These are phyloP conservation scores for Picochlorum sp. DNA, from an alignment of 139 green algal genomes.

Conservation along the genomic window DNA sequence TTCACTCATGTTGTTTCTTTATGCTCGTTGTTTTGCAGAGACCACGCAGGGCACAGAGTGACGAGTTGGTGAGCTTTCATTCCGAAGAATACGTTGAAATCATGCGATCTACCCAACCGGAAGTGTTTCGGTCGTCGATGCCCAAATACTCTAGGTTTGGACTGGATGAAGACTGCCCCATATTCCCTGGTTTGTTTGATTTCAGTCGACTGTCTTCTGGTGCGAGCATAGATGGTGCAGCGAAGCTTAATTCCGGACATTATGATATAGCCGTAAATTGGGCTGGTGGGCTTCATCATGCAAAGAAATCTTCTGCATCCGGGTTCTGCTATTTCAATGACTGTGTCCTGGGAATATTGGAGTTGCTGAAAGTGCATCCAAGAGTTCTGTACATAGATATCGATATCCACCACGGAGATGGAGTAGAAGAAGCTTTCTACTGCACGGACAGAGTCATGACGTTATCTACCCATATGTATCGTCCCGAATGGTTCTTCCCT, in stretches of 20 bases:
- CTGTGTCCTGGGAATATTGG: conserved; percentile 91
- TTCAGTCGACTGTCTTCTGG: conserved; percentile 81
- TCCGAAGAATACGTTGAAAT: conserved; percentile 74
- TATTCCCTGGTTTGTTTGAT: conserved; percentile 75
- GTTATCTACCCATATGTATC: conserved; percentile 88
- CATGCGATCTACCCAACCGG: conserved; percentile 57
- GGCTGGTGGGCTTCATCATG: conserved; percentile 93
- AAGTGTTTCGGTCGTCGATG: conserved; percentile 29
- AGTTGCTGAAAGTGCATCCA: conserved; percentile 90
- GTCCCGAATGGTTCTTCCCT: conserved; percentile 65
- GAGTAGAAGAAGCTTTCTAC: conserved; percentile 95
- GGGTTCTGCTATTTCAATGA: conserved; percentile 98
- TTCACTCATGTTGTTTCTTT: neutral
- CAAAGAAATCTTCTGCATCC: conserved; percentile 81
- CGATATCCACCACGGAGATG: conserved; percentile 96
- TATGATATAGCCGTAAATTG: conserved; percentile 96
- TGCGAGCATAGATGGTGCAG: conserved; percentile 61
- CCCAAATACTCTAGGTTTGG: conserved; percentile 56
- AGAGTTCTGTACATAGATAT: conserved; percentile 82
- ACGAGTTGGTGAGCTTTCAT: conserved; percentile 85
- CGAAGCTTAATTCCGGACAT: conserved; percentile 74
- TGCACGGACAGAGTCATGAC: conserved; percentile 76
- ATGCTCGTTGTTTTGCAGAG: too few relatives aligned
- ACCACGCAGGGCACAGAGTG: conserved; percentile 59
- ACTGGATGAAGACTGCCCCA: conserved; percentile 83